Base-by-base conservation (phyloP, 306 rosid genomes). In the Acacia melanoxylon region DNA sequence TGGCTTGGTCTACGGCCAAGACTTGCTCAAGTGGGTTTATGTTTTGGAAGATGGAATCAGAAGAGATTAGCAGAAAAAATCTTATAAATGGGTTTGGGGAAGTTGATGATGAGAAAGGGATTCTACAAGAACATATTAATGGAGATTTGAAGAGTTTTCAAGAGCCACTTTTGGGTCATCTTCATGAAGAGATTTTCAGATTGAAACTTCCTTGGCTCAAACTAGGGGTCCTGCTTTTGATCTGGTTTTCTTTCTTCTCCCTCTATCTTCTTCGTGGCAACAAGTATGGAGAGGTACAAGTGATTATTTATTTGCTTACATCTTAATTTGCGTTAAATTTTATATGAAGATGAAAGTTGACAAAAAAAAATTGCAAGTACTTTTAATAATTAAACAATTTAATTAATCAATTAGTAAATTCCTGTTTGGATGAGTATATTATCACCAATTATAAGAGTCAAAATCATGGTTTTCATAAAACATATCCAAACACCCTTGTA, bases 1-100 rank as follows among this genome's bases (percentile, higher is more conserved):
- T 94, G 74, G 93, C 90, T 83, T 94, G 98, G 96, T 91, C 96
- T 13, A 92, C 98, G 46, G 83, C 88, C 11, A 92, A 88, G 88
- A 94, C 96, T 10, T 92, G 92, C 48, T 81, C 37, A 69, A 91
- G 85, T 81, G 98, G 95, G 37, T n/a, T 87, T 19, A 15, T 63
- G 54, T 75, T 85, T 63, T 94, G 98, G 98, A 84, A 74, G 77
- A 41, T 11, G 80, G 98, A 94, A 61, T 83, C 96, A 4, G 90
- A 88, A 51, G 89, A 72, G 89, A 71, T 76, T 20, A 79, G 80
- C 12, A 79, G 82, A 86, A 81, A 70, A 54, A 81, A 10, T 83
- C 85, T 80, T 22, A 20, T 1, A 20, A 5, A 10, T 58, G 63
- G 63, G 46, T 51, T 61, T 74, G 83, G 67, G 61, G 82, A 70